Base-by-base conservation (phyloP, 495 filamentous ascomycete species). In the Talaromyces thailandensis region DNA sequence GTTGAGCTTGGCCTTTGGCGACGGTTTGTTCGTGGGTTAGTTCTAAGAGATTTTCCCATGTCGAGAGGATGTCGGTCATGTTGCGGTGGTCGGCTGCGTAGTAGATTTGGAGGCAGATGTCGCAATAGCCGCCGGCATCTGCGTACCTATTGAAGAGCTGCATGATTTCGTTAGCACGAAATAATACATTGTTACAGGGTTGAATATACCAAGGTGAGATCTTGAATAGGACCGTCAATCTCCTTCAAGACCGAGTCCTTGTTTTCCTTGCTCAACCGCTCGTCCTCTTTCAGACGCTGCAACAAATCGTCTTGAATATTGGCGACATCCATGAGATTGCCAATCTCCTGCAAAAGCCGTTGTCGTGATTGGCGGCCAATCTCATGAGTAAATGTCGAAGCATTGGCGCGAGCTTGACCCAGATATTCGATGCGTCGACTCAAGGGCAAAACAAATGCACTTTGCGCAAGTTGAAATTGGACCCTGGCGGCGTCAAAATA, bases 291-390 rank as follows among this genome's bases (percentile, higher is more conserved):
- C 50, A 99, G 71, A 48, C 89, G 81, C 73, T 93, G 88, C 53
- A 98, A 76, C 28, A 98, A 71, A 65, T 98, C 94, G 67, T 96
- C 90, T 73, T 99, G 94, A 64, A 99, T 91, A 66, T 92, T 93
- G 21, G 93, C 93, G 29, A 98, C 83, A 65, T 98, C 95, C 28
- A 99, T 84, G 9, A 96, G 81, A 65, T 92, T 92, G 7, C 87
- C 86, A 24, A 96, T 85, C 58, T 92, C 86, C 62, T 93, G 88
- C 32, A 91, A 79, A 28, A 98, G 80, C 26, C 88, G 77, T 67
- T 94, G 91, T 62, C 90, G 86, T 45, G 83, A 79, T 66, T 91
- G 88, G 28, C 91, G 82, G 61, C 85, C 80, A 65, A 92, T 76
- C 35, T 91, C 90, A 16, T 78, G 76, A 23, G 87, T 88, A 66